These are phyloP conservation scores for Ogataea wickerhamii DNA, from an alignment of 805 yeast species.

Conservation along the genomic window DNA sequence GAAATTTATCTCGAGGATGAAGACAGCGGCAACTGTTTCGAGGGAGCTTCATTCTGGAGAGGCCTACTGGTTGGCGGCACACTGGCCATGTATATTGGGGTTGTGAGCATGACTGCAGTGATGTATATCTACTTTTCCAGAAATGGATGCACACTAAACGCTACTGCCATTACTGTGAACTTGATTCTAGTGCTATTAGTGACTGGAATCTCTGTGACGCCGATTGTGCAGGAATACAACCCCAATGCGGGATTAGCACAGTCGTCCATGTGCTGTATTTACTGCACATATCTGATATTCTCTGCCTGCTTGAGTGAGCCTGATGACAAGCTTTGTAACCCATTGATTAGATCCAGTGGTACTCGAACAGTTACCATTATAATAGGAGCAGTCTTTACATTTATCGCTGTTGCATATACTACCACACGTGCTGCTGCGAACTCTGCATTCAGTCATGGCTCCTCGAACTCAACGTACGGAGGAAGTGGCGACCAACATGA, in stretches of 20 bases:
- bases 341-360: slow-evolving; percentile 82
- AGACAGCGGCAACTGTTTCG: slow-evolving; percentile 24
- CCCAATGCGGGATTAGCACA: slow-evolving; percentile 97
- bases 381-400: slow-evolving; percentile 89
- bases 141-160: slow-evolving; percentile 81
- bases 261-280: slow-evolving; percentile 90
- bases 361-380: slow-evolving; percentile 86
- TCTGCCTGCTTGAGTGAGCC: slow-evolving; percentile 96
- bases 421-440: slow-evolving; percentile 95
- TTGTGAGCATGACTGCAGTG: slow-evolving; percentile 65
- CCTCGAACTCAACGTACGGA: slow-evolving; percentile 17
- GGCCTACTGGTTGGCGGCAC: slow-evolving; percentile 83
- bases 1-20: slow-evolving; percentile 50
- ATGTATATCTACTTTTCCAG: slow-evolving; percentile 85
- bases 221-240: slow-evolving; percentile 83
- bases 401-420: slow-evolving; percentile 93
- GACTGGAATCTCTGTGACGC: slow-evolving; percentile 71
- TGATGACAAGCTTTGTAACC: slow-evolving; percentile 89
- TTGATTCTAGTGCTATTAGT: slow-evolving; percentile 59
- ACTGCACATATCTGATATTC: slow-evolving; percentile 86
- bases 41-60: slow-evolving; percentile 66
- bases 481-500: slow-evolving; percentile 34
- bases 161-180: slow-evolving; percentile 79
- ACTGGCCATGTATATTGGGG: slow-evolving; percentile 71
- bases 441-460: slow-evolving; percentile 51